phyloP scores from a whole-genome alignment of 2,329 filamentous ascomycete species.

The Fusarium sp. region DNA sequence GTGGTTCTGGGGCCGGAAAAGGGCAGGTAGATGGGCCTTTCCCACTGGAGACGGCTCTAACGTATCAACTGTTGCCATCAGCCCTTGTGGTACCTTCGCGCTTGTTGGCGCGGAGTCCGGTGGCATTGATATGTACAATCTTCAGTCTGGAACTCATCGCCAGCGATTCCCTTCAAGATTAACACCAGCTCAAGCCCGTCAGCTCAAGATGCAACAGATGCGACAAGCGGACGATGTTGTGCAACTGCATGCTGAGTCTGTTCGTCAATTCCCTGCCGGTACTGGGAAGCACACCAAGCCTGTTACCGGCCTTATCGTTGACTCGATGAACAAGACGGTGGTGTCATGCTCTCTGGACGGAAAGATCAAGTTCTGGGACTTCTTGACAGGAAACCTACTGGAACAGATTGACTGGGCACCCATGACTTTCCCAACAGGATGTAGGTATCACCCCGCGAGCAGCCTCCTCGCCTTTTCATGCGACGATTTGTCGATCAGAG shows the following conservation, averaged over 20 bases:
- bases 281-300: slow-evolving; percentile 81
- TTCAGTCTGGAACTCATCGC: slow-evolving; percentile 90
- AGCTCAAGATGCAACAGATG: slow-evolving; percentile 74
- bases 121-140: slow-evolving; percentile 92
- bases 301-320: slow-evolving; percentile 87
- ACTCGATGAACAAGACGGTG: slow-evolving; percentile 86
- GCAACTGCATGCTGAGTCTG: slow-evolving; percentile 61
- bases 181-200: slow-evolving; percentile 81
- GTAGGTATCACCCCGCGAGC: slow-evolving; percentile 83
- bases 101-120: slow-evolving; percentile 86
- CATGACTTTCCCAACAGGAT: slow-evolving; percentile 78
- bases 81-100: slow-evolving; percentile 92
- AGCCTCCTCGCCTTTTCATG: slow-evolving; percentile 91
- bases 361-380: slow-evolving; percentile 98
- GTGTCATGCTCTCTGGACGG: slow-evolving; percentile 91
- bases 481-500: slow-evolving; percentile 85
- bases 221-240: slow-evolving; percentile 68
- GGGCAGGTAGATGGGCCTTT: slow-evolving; percentile 92
- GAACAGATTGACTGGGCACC: slow-evolving; percentile 84
- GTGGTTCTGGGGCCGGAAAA: slow-evolving; percentile 98
- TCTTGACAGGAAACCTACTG: slow-evolving; percentile 80
- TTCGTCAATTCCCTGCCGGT: slow-evolving; percentile 58
- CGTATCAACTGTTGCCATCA: slow-evolving; percentile 88
- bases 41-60: slow-evolving; percentile 85
- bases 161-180: slow-evolving; percentile 86